A percentile compares a stretch with the other conserved stretches of the same genome.
Conservation (phyloP, 495 filamentous ascomycete species). For the Physcia stellaris region DNA sequence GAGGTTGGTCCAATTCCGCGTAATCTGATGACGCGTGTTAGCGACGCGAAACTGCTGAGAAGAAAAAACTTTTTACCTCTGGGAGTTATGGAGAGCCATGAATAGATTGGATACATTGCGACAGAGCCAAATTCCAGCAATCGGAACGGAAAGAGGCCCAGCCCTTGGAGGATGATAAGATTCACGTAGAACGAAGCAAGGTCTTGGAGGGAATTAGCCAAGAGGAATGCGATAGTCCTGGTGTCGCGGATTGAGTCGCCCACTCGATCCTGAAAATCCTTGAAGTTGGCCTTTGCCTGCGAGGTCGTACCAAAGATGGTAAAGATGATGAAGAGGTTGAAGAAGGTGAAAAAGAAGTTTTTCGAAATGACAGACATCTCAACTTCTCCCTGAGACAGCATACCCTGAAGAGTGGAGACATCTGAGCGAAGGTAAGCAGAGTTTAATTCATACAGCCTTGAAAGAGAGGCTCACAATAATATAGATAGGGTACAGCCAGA, state of each 20-base stretch:
- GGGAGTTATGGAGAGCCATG: constrained; percentile 72
- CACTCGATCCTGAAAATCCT: too few relatives aligned
- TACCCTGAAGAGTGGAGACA: constrained; percentile 78
- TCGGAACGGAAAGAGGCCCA: constrained; percentile 86
- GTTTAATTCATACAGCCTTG: too few relatives aligned
- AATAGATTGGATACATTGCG: constrained; percentile 65
- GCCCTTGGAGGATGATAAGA: constrained; percentile 81
- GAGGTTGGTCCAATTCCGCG: constrained; percentile 68
- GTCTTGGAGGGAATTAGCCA: constrained; percentile 61
- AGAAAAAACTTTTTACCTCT: constrained; percentile 34
- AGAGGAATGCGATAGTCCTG: constrained; percentile 55
- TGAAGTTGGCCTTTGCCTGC: constrained; percentile 43
- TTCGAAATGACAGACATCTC: constrained; percentile 92
- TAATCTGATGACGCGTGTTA: constrained; percentile 39
- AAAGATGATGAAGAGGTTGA: constrained; percentile 95
- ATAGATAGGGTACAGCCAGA: constrained; percentile 81
- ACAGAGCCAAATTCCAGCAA: constrained; percentile 84
- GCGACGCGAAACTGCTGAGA: background rate
- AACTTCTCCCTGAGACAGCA: constrained; percentile 89
- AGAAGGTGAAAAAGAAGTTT: constrained; percentile 99
- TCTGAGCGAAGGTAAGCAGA: too few relatives aligned
- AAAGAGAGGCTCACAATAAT: constrained; percentile 53
- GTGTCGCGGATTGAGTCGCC: constrained; percentile 64
- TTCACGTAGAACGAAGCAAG: constrained; percentile 83
- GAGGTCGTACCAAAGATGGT: constrained; percentile 77